Percentiles rank a stretch among this genome's conserved stretches.
phyloP scores from a whole-genome alignment of 805 yeast species.

The Starmera dryadoides region DNA sequence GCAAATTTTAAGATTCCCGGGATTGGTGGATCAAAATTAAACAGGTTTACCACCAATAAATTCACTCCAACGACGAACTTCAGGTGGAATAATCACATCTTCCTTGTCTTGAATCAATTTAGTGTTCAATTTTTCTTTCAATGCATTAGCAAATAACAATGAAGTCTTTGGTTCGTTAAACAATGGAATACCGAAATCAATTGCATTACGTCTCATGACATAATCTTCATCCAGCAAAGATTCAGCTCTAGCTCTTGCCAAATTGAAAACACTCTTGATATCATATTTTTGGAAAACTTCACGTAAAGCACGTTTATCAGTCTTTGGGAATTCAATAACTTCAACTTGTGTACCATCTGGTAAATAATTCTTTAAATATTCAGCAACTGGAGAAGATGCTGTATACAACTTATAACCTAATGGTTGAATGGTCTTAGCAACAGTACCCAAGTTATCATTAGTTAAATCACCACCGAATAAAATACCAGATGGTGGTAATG shows the following conservation, averaged over 20 bases:
- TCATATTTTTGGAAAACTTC: conserved; percentile 87
- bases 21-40: conserved; percentile 9
- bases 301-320: conserved; percentile 87
- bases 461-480: conserved; percentile 91
- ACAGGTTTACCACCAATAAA: conserved; percentile 92
- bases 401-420: conserved; percentile 80
- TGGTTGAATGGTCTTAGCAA: conserved; percentile 60
- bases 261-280: conserved; percentile 82
- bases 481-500: conserved; percentile 83
- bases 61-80: conserved; percentile 95
- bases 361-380: conserved; percentile 51
- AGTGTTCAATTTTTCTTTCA: conserved; percentile 60
- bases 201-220: conserved; percentile 98
- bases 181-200: conserved; percentile 93
- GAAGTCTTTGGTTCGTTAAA: conserved; percentile 97
- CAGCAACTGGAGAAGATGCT: conserved; percentile 65
- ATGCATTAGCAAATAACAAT: conserved; percentile 73
- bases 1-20: too few species aligned
- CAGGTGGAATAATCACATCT: conserved; percentile 62
- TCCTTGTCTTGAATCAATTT: conserved; percentile 41
- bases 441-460: conserved; percentile 61
- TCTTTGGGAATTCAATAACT: conserved; percentile 83
- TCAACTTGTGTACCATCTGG: conserved; percentile 31
- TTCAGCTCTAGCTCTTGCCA: conserved; percentile 88
- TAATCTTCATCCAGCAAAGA: conserved; percentile 81